These are phyloP conservation scores for Fusarium tanahbumbuense DNA, from an alignment of 2,329 filamentous ascomycete species.

Conservation along the genomic window DNA sequence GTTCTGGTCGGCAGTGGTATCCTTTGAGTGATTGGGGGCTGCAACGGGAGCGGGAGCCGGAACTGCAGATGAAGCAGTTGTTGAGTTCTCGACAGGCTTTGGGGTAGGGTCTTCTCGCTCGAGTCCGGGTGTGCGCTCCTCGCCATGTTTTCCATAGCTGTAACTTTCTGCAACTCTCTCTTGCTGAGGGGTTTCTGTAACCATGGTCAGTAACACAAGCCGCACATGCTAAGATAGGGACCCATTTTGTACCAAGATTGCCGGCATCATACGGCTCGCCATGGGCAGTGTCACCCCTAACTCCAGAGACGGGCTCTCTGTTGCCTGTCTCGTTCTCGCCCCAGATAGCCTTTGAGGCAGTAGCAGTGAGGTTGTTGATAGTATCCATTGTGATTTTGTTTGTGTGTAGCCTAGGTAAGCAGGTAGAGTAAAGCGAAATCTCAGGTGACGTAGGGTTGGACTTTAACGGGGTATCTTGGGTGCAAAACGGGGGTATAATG, in stretches of 20 bases:
- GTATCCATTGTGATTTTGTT: slow-evolving; percentile 67
- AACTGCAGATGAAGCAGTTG: slow-evolving; percentile 1
- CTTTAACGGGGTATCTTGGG: slow-evolving; percentile 21
- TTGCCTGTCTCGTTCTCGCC: slow-evolving; percentile 53
- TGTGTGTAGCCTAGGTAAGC: not conserved
- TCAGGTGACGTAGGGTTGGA: slow-evolving; percentile 1
- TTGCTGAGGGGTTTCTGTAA: slow-evolving; percentile 33
- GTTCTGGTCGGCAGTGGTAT: slow-evolving; percentile 50
- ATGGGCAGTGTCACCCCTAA: slow-evolving; percentile 72
- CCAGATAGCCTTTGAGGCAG: slow-evolving; percentile 58
- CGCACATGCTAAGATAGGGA: not conserved
- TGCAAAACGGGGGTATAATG: slow-evolving; percentile 16
- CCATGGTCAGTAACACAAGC: not conserved
- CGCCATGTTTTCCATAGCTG: slow-evolving; percentile 22
- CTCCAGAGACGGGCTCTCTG: slow-evolving; percentile 78
- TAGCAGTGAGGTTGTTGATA: slow-evolving; percentile 64
- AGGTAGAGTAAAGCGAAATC: not conserved
- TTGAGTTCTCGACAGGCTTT: slow-evolving; percentile 1
- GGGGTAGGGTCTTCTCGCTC: slow-evolving; percentile 13
- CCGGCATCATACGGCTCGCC: slow-evolving; percentile 84
- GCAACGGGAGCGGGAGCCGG: slow-evolving; percentile 4
- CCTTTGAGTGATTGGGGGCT: slow-evolving; percentile 17
- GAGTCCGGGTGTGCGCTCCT: slow-evolving; percentile 11
- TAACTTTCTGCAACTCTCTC: slow-evolving; percentile 34
- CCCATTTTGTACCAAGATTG: slow-evolving; percentile 66